phyloP scores from a whole-genome alignment of 1,284 basidiomycete species.

The Irpex sp. region DNA sequence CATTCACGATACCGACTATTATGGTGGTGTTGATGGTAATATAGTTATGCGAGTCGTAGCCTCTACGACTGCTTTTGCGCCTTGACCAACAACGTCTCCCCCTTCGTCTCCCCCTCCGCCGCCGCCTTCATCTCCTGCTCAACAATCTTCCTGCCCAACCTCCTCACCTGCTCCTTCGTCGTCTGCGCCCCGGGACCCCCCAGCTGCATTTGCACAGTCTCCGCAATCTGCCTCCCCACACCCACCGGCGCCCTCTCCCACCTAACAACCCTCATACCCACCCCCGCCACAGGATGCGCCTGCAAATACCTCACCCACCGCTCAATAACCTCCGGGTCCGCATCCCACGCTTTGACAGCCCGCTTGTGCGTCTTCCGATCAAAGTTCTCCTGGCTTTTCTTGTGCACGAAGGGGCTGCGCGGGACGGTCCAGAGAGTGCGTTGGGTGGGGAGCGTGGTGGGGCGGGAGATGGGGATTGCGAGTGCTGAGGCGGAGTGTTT shows the following conservation, averaged over 20 bases:
- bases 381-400: conserved; percentile 97
- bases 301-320: conserved; percentile 82
- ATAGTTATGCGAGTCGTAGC: background rate
- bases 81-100: background rate
- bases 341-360: conserved; percentile 89
- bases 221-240: conserved; percentile 48
- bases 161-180: conserved; percentile 28
- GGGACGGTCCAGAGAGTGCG: conserved; percentile 86
- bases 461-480: conserved; percentile 76
- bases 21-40: background rate
- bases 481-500: conserved; percentile 81
- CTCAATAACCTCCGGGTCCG: conserved; percentile 76
- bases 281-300: conserved; percentile 77
- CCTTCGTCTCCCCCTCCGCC: conserved; percentile 10
- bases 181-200: conserved; percentile 10
- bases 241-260: conserved; percentile 76
- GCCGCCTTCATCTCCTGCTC: conserved; percentile 35
- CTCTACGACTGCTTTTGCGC: background rate
- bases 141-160: conserved; percentile 44
- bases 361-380: conserved; percentile 82
- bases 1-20: too few relatives aligned
- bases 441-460: conserved; percentile 71
- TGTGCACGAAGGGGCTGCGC: conserved; percentile 87
- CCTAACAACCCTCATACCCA: conserved; percentile 80
- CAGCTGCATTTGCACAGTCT: conserved; percentile 28